These are phyloP conservation scores for Exserohilum rostratum DNA, from an alignment of 2,329 filamentous ascomycete species.

Conservation along the genomic window DNA sequence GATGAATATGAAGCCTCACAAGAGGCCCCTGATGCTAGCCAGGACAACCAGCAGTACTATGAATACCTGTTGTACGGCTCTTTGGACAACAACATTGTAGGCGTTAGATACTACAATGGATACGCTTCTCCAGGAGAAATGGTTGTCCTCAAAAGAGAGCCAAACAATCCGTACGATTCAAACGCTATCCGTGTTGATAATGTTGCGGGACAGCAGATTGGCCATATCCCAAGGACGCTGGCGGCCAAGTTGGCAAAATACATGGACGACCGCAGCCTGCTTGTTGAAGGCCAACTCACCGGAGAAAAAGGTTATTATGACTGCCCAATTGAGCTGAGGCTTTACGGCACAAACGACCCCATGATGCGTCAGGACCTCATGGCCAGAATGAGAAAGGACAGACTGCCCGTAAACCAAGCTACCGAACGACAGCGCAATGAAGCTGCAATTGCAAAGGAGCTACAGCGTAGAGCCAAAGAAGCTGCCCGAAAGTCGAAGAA, in stretches of 20 bases:
- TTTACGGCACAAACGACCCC: conserved; percentile 71
- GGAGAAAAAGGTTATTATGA: conserved; percentile 71
- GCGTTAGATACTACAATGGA: conserved; percentile 53
- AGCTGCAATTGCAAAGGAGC: conserved; percentile 63
- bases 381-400: conserved; percentile 66
- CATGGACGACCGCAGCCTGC: conserved; percentile 61
- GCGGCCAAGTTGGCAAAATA: conserved; percentile 76
- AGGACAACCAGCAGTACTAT: conserved; percentile 33
- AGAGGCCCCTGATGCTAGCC: conserved; percentile 35
- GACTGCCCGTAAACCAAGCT: conserved; percentile 57
- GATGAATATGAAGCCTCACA: conserved; percentile 35
- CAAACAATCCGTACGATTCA: conserved; percentile 60
- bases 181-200: conserved; percentile 84
- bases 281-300: conserved; percentile 72
- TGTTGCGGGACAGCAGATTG: conserved; percentile 75
- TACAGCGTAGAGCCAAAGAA: conserved; percentile 54
- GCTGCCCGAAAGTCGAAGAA: conserved; percentile 40
- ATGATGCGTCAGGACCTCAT: conserved; percentile 62
- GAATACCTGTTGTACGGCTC: conserved; percentile 41
- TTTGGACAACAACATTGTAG: conserved; percentile 63
- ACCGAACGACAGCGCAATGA: conserved; percentile 57
- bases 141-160: conserved; percentile 61
- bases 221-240: conserved; percentile 72
- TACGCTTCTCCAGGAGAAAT: conserved; percentile 45
- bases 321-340: conserved; percentile 71